Percentiles rank a stretch among this genome's conserved stretches.
These are phyloP conservation scores for Geranium rotundifolium DNA, from an alignment of 345 rosid genomes.

Conservation along the genomic window DNA sequence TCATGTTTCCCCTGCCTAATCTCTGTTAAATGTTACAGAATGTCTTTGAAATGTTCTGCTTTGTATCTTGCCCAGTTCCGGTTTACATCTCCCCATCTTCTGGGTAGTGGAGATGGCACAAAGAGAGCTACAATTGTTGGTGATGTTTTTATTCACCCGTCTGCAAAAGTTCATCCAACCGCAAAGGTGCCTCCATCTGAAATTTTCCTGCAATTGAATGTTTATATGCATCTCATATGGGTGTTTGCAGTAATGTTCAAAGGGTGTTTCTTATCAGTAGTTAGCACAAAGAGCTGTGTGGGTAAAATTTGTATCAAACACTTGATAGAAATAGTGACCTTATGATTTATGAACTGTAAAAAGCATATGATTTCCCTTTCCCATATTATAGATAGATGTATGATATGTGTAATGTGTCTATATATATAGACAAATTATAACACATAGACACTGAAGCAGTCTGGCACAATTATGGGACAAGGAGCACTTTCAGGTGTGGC, in stretches of 20 bases:
- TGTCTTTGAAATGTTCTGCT: constrained; percentile 33
- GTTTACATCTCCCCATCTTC: constrained; percentile 40
- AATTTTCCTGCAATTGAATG: background rate
- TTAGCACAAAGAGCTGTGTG: background rate
- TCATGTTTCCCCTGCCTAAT: background rate
- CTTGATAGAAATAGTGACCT: background rate
- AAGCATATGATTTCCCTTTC: background rate
- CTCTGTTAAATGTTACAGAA: background rate
- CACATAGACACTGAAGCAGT: background rate
- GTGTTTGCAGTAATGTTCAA: background rate
- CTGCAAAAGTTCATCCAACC: constrained; percentile 74
- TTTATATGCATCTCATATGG: background rate
- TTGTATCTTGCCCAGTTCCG: constrained; percentile 58
- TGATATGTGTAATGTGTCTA: too few relatives aligned
- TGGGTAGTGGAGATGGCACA: constrained; percentile 49
- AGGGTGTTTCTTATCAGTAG: background rate
- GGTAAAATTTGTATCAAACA: background rate
- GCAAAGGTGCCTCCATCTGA: constrained; percentile 44
- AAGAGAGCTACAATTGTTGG: constrained; percentile 42
- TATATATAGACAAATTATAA: too few relatives aligned
- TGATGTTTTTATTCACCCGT: constrained; percentile 75
- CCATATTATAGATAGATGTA: too few relatives aligned
- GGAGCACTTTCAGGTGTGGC: background rate
- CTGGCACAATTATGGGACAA: background rate
- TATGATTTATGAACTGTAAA: background rate